Base-by-base conservation (phyloP, 2,329 filamentous ascomycete genomes). In the Paracoccidioides brasiliensis region DNA sequence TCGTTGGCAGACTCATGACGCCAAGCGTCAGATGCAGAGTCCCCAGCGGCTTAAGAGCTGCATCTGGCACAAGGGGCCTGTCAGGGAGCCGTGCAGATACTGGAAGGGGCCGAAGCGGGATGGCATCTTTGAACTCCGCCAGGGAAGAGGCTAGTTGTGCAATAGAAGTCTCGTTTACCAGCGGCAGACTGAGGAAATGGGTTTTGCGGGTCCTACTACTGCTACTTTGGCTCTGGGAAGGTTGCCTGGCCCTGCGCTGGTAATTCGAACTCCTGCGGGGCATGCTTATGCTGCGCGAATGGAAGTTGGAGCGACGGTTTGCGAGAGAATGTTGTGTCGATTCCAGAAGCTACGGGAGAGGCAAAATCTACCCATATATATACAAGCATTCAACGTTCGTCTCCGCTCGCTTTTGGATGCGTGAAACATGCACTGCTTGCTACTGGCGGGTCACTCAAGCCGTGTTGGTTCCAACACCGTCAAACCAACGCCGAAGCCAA, bases 11-110 rank as follows among this genome's bases (percentile, higher is more conserved):
- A 60, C 80, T 85, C 86, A 96, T 90, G 1, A 94, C 86, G 0
- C 90, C 90, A 0, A 96, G 76, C 0, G 90, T 96, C 2, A 95
- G 74, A 70, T 97, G 91, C 50, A 96, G 70, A 0, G 89, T 90
- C 0, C 88, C 87, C 0, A 88, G 71, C 0, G 89, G 89, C 33
- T 90, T 77, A 52, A 95, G 73, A 1, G 89, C 88, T 55, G 78
- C 78, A 37, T 74, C 67, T 0, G 86, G 85, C 8, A 91, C 72
- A 5, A 74, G 74, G 1, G 66, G 60, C 32, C 57, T 73, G 33
- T 38, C 57, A 70, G 60, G 72, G 69, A 56, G 70, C 64, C 53
- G 71, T 62, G 56, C 45, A 55, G 53, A 48, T 37, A 56, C 35
- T 46, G 49, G 33, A 41, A 57, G 54, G 38, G 55, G 15, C 45